Base-by-base conservation (phyloP, 139 green algal genomes). In the Asterochloris erici region DNA sequence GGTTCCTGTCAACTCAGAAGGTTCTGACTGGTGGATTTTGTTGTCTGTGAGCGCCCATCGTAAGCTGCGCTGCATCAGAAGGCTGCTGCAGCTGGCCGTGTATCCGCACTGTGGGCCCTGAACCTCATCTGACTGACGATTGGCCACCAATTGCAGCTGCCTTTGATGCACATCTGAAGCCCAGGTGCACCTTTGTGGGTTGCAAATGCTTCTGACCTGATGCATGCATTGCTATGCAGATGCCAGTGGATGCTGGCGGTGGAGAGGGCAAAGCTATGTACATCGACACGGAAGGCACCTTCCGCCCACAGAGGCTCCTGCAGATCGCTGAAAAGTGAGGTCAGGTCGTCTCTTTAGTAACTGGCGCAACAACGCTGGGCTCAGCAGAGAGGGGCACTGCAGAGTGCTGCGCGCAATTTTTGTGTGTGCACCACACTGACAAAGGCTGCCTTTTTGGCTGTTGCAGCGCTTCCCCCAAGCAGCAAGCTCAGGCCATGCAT, bases 241-340 rank as follows among this genome's bases (percentile, higher is more conserved):
- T 98, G 27, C 93, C 96, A 10, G 88, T 96, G 24, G 92, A 97
- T 62, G 90, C 96, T 83, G 97, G 97, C 19, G 97, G 97, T 60
- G 97, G 90, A 16, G 97, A 99, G 85, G 97, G 97, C 84, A 99
- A 99, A 86, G 95, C 92, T 10, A 89, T 99, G 81, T 99, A 98
- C 91, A 99, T 99, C 73, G 96, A 99, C 92, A 99, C 96, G 14
- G 96, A 99, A 86, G 96, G 95, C 71, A 98, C 95, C 10, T 99
- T 98, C 86, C 87, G 96, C 23, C 95, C 96, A 68, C 88, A 97
- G 79, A 88, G 96, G 2, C 82, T 99, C 17, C 83, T 92, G 28
- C 91, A 97, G 82, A 99, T 99, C 69, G 96, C 96, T n/a, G 94
- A 98, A 68, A 85, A 89, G 90, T 98, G 82, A 75, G 74, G 19